Evolutionary conservation across 352 stramenopile species (phyloP).

Genomic region (Pythium oligandrum): DNA sequence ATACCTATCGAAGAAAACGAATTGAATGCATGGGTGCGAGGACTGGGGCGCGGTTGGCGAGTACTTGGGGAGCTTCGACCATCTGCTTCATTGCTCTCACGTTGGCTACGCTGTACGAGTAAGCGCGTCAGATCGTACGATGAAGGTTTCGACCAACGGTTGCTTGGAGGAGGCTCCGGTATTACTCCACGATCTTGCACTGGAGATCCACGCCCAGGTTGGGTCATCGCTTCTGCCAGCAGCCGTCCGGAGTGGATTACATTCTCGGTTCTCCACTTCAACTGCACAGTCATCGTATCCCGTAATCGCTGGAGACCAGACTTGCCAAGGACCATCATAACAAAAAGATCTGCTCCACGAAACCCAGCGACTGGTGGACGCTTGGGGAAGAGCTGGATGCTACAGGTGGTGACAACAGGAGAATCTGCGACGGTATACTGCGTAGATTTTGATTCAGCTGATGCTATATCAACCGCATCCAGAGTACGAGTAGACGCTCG

Average conservation of each 20-base stretch:
- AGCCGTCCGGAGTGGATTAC: slow-evolving; percentile 23
- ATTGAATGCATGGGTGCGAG: no score
- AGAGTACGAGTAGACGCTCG: slow-evolving; percentile 10
- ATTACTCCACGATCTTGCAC: no score
- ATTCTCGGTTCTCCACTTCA: slow-evolving; percentile 22
- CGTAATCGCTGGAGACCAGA: slow-evolving; percentile 26
- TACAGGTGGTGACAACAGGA: slow-evolving; percentile 25
- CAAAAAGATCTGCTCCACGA: slow-evolving; percentile 23
- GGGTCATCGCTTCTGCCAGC: slow-evolving; percentile 1
- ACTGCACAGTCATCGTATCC: slow-evolving; percentile 19
- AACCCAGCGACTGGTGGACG: neutral
- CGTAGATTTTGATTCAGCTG: slow-evolving; percentile 3
- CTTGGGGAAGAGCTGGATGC: slow-evolving; percentile 23
- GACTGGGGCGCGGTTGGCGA: no score
- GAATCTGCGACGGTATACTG: slow-evolving; percentile 42
- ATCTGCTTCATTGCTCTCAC: no score
- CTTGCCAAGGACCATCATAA: slow-evolving; percentile 26
- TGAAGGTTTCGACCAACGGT: no score
- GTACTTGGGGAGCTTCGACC: no score
- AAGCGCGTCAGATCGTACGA: no score
- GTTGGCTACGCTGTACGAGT: no score
- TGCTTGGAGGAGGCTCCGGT: no score
- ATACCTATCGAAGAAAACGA: no score
- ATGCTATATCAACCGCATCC: slow-evolving; percentile 1
- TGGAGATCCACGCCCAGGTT: no score